These are phyloP conservation scores for Aspergillus affinis DNA, from an alignment of 495 filamentous ascomycete genomes.

Conservation along the genomic window DNA sequence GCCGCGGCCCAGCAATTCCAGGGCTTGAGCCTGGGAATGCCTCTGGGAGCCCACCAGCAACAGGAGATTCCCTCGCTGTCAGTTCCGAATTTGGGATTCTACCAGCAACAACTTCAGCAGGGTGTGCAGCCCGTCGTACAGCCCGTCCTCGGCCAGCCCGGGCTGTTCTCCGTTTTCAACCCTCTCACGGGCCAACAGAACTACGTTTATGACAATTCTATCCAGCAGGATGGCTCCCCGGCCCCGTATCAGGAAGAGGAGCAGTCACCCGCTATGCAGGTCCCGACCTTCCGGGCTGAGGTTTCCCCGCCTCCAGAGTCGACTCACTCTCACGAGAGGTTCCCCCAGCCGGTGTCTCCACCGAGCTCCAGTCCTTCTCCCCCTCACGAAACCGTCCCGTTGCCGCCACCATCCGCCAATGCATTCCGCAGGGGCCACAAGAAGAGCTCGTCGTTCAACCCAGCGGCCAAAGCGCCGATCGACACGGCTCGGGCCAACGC, in stretches of 20 bases:
- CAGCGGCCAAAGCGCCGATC: slow-evolving; percentile 56
- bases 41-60: slow-evolving; percentile 41
- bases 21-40: slow-evolving; percentile 57
- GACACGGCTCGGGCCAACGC: slow-evolving; percentile 61
- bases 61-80: slow-evolving; percentile 28
- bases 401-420: slow-evolving; percentile 77
- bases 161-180: slow-evolving; percentile 80
- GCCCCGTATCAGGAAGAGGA: slow-evolving; percentile 37
- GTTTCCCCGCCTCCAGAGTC: slow-evolving; percentile 74
- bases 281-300: slow-evolving; percentile 69
- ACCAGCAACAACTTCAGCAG: slow-evolving; percentile 70
- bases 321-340: slow-evolving; percentile 47
- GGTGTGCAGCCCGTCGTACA: slow-evolving; percentile 69
- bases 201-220: slow-evolving; percentile 62
- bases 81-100: slow-evolving; percentile 53
- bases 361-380: slow-evolving; percentile 65
- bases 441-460: slow-evolving; percentile 80
- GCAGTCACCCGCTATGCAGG: slow-evolving; percentile 46
- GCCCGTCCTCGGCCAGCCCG: slow-evolving; percentile 67
- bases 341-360: slow-evolving; percentile 54
- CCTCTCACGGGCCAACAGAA: slow-evolving; percentile 77
- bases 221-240: slow-evolving; percentile 32
- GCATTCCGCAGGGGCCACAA: slow-evolving; percentile 91
- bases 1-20: slow-evolving; percentile 74
- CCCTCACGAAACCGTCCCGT: slow-evolving; percentile 63